These are phyloP conservation scores for Microglena sp. DNA, from an alignment of 139 green algal genomes.

Conservation along the genomic window DNA sequence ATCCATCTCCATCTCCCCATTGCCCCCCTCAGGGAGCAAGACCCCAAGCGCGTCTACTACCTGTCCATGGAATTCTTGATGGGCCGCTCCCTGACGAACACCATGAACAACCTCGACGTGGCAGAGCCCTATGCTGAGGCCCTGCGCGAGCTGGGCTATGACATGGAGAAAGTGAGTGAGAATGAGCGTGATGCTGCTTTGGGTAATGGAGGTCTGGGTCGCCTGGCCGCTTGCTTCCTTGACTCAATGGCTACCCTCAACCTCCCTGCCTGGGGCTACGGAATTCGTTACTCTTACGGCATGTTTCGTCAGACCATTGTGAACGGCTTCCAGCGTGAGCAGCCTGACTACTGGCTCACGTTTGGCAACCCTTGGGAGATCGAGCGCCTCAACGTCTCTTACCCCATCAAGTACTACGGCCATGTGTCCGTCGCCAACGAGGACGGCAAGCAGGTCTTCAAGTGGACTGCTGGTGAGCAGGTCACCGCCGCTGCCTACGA, in stretches of 20 bases:
- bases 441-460: conserved; percentile 69
- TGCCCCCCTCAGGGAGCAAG: conserved; percentile 56
- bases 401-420: conserved; percentile 87
- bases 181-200: conserved; percentile 76
- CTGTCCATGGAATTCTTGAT: conserved; percentile 97
- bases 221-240: conserved; percentile 96
- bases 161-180: conserved; percentile 53
- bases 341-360: conserved; percentile 96
- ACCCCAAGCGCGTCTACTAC: conserved; percentile 97
- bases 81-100: conserved; percentile 87
- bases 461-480: conserved; percentile 74
- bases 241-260: conserved; percentile 95
- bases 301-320: conserved; percentile 92
- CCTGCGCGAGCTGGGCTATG: conserved; percentile 62
- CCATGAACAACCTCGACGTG: conserved; percentile 91
- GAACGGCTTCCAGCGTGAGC: conserved; percentile 87
- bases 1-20: not conserved
- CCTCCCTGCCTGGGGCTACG: conserved; percentile 94
- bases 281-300: conserved; percentile 97
- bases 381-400: conserved; percentile 65
- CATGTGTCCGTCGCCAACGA: conserved; percentile 61
- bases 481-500: conserved; percentile 93
- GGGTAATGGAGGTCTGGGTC: conserved; percentile 95
- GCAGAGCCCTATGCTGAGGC: conserved; percentile 69
- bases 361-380: conserved; percentile 97